Conservation (phyloP, 1,139 yeast genomes). For the Debaryomyces fabryi region DNA sequence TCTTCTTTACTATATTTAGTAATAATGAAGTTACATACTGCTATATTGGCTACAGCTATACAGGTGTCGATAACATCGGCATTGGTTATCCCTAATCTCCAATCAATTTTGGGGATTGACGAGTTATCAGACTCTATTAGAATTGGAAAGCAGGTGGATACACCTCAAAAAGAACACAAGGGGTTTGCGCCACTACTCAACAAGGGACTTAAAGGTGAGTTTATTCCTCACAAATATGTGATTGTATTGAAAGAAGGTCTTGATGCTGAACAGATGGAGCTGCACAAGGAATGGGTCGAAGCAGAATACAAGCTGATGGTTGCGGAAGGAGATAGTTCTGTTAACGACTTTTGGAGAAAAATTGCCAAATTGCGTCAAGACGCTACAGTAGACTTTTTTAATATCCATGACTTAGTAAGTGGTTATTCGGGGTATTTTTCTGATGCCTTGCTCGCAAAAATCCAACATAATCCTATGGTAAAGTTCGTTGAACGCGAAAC, state of each 20-base stretch:
- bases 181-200: constrained; percentile 5
- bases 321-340: constrained; percentile 10
- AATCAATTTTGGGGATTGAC: constrained; percentile 6
- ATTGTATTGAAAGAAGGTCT: constrained; percentile 38
- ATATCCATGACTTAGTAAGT: constrained; percentile 25
- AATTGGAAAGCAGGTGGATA: background rate
- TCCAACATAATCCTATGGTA: constrained; percentile 33
- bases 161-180: background rate
- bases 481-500: constrained; percentile 43
- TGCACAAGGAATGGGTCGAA: constrained; percentile 8
- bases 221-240: constrained; percentile 53
- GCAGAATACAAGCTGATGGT: constrained; percentile 18
- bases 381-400: constrained; percentile 37
- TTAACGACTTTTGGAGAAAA: constrained; percentile 6
- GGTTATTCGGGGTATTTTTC: constrained; percentile 42
- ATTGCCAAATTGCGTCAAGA: constrained; percentile 7
- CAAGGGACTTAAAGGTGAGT: background rate
- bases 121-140: background rate
- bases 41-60: background rate
- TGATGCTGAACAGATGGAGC: constrained; percentile 17
- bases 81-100: constrained; percentile 9
- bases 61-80: constrained; percentile 1
- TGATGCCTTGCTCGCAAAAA: constrained; percentile 27
- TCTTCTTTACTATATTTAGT: background rate
- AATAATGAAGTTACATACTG: constrained; percentile 2